Evolutionary conservation across 768 basidiomycete genomes (phyloP).

Genomic region (Exidia glandulosa): DNA sequence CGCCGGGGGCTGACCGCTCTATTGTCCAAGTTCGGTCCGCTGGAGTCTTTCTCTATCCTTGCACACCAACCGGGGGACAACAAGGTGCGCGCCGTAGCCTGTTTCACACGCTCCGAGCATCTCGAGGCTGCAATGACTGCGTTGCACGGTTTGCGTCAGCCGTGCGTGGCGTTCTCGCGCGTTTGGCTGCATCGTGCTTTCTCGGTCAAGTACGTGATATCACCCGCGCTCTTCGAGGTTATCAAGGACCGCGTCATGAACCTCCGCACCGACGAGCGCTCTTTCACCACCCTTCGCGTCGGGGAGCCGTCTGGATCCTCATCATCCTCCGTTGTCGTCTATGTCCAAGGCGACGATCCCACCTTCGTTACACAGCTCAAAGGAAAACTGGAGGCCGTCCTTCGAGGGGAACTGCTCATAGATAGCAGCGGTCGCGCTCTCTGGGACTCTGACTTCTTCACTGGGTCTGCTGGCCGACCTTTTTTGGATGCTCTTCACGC

Average conservation of each 20-base stretch:
- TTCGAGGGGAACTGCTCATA: slow-evolving; percentile 49
- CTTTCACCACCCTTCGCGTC: slow-evolving; percentile 25
- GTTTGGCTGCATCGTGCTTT: slow-evolving; percentile 45
- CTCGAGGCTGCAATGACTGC: slow-evolving; percentile 40
- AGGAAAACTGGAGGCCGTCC: slow-evolving; percentile 44
- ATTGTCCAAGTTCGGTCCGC: slow-evolving; percentile 26
- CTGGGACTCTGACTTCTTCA: background rate
- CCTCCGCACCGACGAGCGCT: slow-evolving; percentile 14
- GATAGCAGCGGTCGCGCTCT: slow-evolving; percentile 29
- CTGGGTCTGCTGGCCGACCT: background rate
- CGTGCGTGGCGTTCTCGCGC: slow-evolving; percentile 32
- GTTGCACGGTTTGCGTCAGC: slow-evolving; percentile 38
- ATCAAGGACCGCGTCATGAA: slow-evolving; percentile 31
- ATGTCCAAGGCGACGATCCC: slow-evolving; percentile 38
- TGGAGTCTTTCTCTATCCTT: slow-evolving; percentile 36
- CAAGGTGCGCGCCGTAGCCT: slow-evolving; percentile 41
- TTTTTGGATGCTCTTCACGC: background rate
- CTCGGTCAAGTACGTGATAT: slow-evolving; percentile 37
- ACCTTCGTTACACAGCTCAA: slow-evolving; percentile 46
- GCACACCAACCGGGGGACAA: slow-evolving; percentile 43
- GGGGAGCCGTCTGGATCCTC: slow-evolving; percentile 7
- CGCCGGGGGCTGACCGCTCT: background rate
- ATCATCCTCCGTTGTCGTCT: slow-evolving; percentile 23
- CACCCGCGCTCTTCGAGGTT: slow-evolving; percentile 30
- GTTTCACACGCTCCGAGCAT: slow-evolving; percentile 37